Evolutionary conservation across 208 protist genomes (phyloP), one percentile per base, ranked within the genome.

Genomic region (Trypanosoma congolense): DNA sequence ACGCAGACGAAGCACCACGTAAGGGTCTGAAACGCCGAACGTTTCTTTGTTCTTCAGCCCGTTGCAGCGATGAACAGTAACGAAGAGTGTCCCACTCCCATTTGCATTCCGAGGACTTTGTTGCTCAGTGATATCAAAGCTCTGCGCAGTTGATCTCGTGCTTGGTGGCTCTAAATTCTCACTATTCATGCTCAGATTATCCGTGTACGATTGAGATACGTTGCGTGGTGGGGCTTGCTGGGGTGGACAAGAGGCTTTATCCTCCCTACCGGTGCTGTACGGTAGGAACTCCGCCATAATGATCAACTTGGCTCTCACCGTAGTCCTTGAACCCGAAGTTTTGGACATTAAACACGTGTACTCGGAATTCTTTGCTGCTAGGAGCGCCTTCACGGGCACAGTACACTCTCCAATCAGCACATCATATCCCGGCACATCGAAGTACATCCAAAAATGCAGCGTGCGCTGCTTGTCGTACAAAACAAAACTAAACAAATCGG

Each of bases 361-460:
- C 65, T 80, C 65, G 18, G 61, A 46, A 14, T 52, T n/a, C 16
- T 73, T 62, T 16, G 35, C 56, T 2, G 75, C 56, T 40, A 90
- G 65, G 0, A 90, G 56, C 29, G 60, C 50, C 52, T 77, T 57
- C 2, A 69, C 69, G 38, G 77, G 45, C 42, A 86, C 45, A 38
- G 76, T 70, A 54, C 66, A 73, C 52, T 69, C 43, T 16, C 82
- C 82, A 30, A 90, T 73, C 45, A 61, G 70, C 6, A 76, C 35
- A 61, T 90, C 77, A 12, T 56, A 63, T 24, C 77, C 77, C 18
- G 72, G 66, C 2, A 86, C 77, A 51, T 90, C 82, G 58, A 85
- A 86, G 65, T 80, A 84, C 31, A 84, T 49, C 77, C 75, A 90
- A 21, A 90, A 60, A 25, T 70, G 75, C 44, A 90, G 56, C 16